Conservation (phyloP, 2,329 filamentous ascomycete genomes). For the Fusarium lateritium region DNA sequence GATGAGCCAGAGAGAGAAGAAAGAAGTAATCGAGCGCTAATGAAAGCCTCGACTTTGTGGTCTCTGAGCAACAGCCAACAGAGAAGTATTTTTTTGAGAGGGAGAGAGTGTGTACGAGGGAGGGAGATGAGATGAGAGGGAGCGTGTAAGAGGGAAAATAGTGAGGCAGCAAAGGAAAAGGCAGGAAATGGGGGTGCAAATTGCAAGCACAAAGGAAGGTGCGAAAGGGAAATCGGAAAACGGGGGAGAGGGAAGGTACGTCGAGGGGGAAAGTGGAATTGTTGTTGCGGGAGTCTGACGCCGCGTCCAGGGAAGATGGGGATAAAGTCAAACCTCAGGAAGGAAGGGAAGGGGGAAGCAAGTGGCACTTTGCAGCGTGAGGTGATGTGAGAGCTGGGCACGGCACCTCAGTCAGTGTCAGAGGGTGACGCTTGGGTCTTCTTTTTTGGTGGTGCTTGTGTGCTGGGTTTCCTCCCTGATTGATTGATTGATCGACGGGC, state of each 20-base stretch:
- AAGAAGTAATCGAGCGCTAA: constrained; percentile 62
- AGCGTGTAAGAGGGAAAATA: constrained; percentile 50
- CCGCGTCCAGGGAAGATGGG: constrained; percentile 42
- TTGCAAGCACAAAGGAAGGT: constrained; percentile 48
- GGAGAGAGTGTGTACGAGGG: constrained; percentile 47
- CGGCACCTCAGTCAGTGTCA: constrained; percentile 12
- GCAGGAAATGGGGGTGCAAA: constrained; percentile 31
- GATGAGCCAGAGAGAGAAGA: constrained; percentile 41
- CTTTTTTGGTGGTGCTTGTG: constrained; percentile 34
- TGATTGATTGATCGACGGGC: constrained; percentile 38
- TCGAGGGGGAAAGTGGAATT: constrained; percentile 46
- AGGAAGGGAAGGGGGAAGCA: constrained; percentile 36
- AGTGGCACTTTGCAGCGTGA: constrained; percentile 39
- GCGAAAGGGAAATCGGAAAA: constrained; percentile 44
- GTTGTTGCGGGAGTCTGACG: constrained; percentile 50
- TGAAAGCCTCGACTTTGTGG: constrained; percentile 60
- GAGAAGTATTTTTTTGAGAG: constrained; percentile 42
- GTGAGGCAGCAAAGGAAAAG: constrained; percentile 47
- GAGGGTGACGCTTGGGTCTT: constrained; percentile 40
- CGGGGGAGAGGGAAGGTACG: constrained; percentile 40
- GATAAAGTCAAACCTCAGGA: constrained; percentile 48
- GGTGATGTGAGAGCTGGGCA: constrained; percentile 9
- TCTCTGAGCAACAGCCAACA: constrained; percentile 41
- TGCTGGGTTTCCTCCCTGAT: constrained; percentile 42
- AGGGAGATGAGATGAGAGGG: constrained; percentile 46